These are phyloP conservation scores for Podaxis pistillaris DNA, from an alignment of 768 basidiomycete species.

Conservation along the genomic window DNA sequence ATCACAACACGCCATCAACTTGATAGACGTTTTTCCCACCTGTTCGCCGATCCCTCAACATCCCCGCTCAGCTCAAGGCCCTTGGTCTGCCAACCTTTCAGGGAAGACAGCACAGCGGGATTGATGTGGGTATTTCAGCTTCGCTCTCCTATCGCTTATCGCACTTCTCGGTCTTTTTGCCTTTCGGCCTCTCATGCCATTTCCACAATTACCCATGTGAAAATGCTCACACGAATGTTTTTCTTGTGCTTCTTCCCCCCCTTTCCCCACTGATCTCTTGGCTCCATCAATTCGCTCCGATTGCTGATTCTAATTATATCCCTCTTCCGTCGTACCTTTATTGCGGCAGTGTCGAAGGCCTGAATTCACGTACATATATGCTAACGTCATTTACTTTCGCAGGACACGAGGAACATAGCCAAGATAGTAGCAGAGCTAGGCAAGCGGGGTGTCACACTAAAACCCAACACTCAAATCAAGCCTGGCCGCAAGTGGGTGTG, in stretches of 20 bases:
- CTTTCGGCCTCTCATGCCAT: conserved; percentile 18
- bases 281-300: conserved; percentile 2
- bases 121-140: conserved; percentile 65
- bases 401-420: conserved; percentile 91
- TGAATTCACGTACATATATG: background rate
- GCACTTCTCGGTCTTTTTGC: conserved; percentile 19
- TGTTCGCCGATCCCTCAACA: conserved; percentile 50
- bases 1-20: conserved; percentile 10
- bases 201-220: conserved; percentile 18
- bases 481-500: conserved; percentile 72
- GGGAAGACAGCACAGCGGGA: conserved; percentile 85
- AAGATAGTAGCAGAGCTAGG: conserved; percentile 82
- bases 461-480: conserved; percentile 71
- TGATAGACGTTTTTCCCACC: conserved; percentile 25
- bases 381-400: conserved; percentile 5
- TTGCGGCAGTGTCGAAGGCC: background rate
- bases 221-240: background rate
- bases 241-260: background rate
- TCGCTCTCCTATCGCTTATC: background rate
- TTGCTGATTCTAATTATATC: conserved; percentile 3
- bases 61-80: conserved; percentile 71
- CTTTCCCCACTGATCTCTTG: conserved; percentile 3
- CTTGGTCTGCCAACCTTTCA: conserved; percentile 74
- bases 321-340: background rate
- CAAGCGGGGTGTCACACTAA: conserved; percentile 59